These are phyloP conservation scores for Ceratobasidium sp. DNA, from an alignment of 1,284 basidiomycete genomes.

Conservation along the genomic window DNA sequence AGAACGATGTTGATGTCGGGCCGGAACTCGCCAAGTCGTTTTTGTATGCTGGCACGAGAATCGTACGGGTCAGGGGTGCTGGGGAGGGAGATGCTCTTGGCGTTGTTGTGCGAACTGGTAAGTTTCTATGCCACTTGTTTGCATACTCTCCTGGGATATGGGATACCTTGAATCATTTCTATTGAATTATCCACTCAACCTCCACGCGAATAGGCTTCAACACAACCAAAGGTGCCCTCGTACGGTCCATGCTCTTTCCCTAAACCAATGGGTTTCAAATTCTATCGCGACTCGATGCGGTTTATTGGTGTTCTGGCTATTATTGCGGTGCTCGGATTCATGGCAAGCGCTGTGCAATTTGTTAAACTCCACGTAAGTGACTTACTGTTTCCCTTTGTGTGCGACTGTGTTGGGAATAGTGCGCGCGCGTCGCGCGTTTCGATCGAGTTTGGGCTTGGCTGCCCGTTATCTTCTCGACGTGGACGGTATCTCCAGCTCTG, in stretches of 20 bases:
- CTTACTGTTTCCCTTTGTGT: not conserved
- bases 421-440: no score
- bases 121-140: slow-evolving; percentile 39
- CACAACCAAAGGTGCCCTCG: slow-evolving; percentile 95
- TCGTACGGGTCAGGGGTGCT: slow-evolving; percentile 86
- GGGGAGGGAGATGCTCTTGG: slow-evolving; percentile 72
- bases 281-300: slow-evolving; percentile 96
- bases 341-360: slow-evolving; percentile 89
- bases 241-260: slow-evolving; percentile 98
- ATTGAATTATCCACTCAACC: not conserved
- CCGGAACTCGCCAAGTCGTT: slow-evolving; percentile 84
- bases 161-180: no score
- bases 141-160: no score
- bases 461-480: not conserved
- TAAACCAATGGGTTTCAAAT: slow-evolving; percentile 97
- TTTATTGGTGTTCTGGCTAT: slow-evolving; percentile 93
- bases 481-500: not conserved
- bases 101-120: slow-evolving; percentile 89
- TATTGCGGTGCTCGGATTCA: slow-evolving; percentile 88
- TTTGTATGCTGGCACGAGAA: slow-evolving; percentile 89
- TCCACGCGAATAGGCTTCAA: slow-evolving; percentile 74
- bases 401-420: no score
- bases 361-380: slow-evolving; percentile 80
- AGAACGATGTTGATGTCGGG: slow-evolving; percentile 59
- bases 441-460: not conserved